phyloP scores from a whole-genome alignment of 495 filamentous ascomycete genomes.

The Copromyces sp. region DNA sequence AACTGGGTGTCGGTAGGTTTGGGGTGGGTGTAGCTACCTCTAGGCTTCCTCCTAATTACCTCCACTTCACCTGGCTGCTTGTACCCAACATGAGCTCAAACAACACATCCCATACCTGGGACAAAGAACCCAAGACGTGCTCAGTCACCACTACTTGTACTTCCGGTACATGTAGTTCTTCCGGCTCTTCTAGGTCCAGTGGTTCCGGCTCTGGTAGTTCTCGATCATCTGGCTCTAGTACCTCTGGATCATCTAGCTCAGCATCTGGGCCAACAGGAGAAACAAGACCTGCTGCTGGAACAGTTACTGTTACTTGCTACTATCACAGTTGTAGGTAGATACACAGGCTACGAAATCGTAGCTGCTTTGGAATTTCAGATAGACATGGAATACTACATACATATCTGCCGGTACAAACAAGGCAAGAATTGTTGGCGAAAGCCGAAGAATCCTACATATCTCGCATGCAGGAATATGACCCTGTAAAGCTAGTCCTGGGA shows the following conservation, averaged over 20 bases:
- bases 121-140: background rate
- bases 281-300: background rate
- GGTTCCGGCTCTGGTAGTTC: background rate
- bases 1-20: too few relatives aligned
- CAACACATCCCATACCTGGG: background rate
- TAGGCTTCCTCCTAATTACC: too few relatives aligned
- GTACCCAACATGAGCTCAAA: background rate
- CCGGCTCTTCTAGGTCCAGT: too few relatives aligned
- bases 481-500: too few relatives aligned
- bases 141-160: background rate
- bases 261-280: background rate
- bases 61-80: background rate
- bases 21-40: too few relatives aligned
- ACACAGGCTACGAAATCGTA: background rate
- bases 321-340: background rate
- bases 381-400: too few relatives aligned
- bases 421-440: too few relatives aligned
- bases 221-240: background rate
- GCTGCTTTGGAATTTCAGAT: too few relatives aligned
- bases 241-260: background rate
- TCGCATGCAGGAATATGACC: too few relatives aligned
- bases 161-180: background rate
- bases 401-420: too few relatives aligned
- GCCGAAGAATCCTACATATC: too few relatives aligned
- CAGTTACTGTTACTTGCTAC: background rate